phyloP scores from a whole-genome alignment of 768 basidiomycete species.

The Boletus fagicola region DNA sequence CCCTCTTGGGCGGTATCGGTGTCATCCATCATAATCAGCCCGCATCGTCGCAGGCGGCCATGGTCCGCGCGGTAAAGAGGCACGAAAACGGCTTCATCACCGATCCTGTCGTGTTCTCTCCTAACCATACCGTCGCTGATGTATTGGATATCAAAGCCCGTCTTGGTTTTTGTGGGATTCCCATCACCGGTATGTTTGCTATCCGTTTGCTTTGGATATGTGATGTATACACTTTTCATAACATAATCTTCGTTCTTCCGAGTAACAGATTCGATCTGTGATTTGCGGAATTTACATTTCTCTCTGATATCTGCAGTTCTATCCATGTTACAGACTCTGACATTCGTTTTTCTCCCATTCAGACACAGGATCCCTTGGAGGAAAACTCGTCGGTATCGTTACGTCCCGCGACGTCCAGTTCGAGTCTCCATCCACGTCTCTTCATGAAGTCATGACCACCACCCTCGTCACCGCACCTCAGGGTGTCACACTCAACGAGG shows the following conservation, averaged over 20 bases:
- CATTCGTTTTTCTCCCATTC: slow-evolving; percentile 12
- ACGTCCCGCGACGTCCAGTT: slow-evolving; percentile 97
- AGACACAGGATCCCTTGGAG: slow-evolving; percentile 87
- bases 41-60: slow-evolving; percentile 82
- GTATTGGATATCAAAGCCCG: slow-evolving; percentile 90
- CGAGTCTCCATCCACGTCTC: slow-evolving; percentile 59
- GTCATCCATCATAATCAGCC: slow-evolving; percentile 97
- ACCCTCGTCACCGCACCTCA: slow-evolving; percentile 80
- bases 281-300: slow-evolving; percentile 56
- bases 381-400: slow-evolving; percentile 94
- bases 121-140: slow-evolving; percentile 74
- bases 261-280: slow-evolving; percentile 69
- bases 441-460: slow-evolving; percentile 87
- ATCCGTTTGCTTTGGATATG: slow-evolving; percentile 5
- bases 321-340: slow-evolving; percentile 20
- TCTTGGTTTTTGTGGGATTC: slow-evolving; percentile 94
- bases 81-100: slow-evolving; percentile 99
- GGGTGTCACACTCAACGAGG: slow-evolving; percentile 88
- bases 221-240: slow-evolving; percentile 50
- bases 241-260: slow-evolving; percentile 93
- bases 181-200: slow-evolving; percentile 84
- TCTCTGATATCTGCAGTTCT: slow-evolving; percentile 16
- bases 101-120: slow-evolving; percentile 87
- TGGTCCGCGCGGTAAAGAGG: slow-evolving; percentile 97
- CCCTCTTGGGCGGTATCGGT: slow-evolving; percentile 95